Conservation (phyloP, 306 rosid genomes). For the Malus domestica region ASM211411v1 NC_041795.1:6871501-6872000, state of each 20-base stretch:
- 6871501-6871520: neutral
- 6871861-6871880: conserved; percentile 57
- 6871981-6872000: neutral
- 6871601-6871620: neutral
- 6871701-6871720: neutral
- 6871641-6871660: neutral
- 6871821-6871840: conserved; percentile 61
- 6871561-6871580: neutral
- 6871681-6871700: too few species aligned
- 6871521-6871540: neutral
- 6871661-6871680: too few species aligned
- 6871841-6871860: conserved; percentile 60
- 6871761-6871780: conserved; percentile 3
- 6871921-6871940: neutral
- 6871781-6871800: conserved; percentile 16
- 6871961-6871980: neutral
- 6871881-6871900: conserved; percentile 94
- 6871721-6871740: neutral
- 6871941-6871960: neutral
- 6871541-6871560: neutral
- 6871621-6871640: neutral
- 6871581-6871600: neutral
- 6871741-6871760: neutral
- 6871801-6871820: conserved; percentile 18
- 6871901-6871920: conserved; percentile 6